These are phyloP conservation scores for Linnemannia elongata DNA, from an alignment of 192 early-diverging fungal species.

Conservation along the genomic window DNA sequence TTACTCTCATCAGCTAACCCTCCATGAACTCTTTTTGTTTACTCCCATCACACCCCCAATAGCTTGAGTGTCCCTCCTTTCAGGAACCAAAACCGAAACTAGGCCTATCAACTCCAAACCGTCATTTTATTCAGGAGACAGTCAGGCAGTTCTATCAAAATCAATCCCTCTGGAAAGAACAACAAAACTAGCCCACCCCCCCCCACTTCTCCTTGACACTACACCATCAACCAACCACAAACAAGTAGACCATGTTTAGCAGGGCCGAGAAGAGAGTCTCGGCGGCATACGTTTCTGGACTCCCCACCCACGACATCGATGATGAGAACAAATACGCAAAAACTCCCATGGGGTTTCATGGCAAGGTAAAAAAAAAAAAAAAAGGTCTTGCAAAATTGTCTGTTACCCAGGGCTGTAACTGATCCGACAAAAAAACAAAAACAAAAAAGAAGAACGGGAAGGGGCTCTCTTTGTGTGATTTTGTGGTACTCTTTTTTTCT, in stretches of 20 bases:
- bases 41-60: too few species aligned
- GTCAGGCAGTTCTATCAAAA: not conserved
- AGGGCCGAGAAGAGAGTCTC: constrained; percentile 5
- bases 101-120: not conserved
- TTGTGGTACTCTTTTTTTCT: not conserved
- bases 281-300: constrained; percentile 1
- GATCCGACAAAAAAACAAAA: not conserved
- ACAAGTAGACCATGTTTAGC: constrained; percentile 25
- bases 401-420: too few species aligned
- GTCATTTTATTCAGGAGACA: not conserved
- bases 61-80: not conserved
- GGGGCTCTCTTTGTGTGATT: not conserved
- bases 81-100: not conserved
- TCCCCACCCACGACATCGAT: constrained; percentile 23
- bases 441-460: not conserved
- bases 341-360: constrained; percentile 14
- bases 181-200: not conserved
- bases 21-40: too few species aligned
- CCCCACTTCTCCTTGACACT: not conserved
- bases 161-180: not conserved
- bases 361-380: constrained; percentile 20
- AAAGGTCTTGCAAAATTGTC: not conserved
- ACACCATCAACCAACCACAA: not conserved
- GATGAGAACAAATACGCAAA: constrained; percentile 55
- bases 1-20: too few species aligned